Conservation (phyloP, 768 basidiomycete species). For the Tephrocybe rancida region DNA sequence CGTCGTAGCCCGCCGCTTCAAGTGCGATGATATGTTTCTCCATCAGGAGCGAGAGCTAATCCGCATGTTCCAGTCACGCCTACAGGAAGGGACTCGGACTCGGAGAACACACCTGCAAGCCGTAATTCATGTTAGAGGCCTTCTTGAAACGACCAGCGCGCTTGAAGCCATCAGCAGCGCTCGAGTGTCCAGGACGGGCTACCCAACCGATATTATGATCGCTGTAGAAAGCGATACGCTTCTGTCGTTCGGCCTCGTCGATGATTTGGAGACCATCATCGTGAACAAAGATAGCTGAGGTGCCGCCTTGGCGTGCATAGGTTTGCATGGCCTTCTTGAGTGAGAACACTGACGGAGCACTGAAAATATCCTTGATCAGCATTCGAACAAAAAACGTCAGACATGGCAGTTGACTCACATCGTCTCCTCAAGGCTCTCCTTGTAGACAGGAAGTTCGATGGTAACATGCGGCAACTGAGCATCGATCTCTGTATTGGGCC, state of each 20-base stretch:
- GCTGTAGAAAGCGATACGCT: constrained; percentile 73
- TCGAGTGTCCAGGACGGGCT: constrained; percentile 74
- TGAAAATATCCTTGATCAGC: constrained; percentile 29
- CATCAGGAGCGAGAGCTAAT: constrained; percentile 63
- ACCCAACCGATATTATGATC: constrained; percentile 83
- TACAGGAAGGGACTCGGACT: not conserved
- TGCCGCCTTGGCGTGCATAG: constrained; percentile 90
- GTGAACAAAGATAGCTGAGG: constrained; percentile 77
- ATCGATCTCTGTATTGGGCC: constrained; percentile 64
- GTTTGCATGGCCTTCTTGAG: constrained; percentile 87
- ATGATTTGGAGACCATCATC: constrained; percentile 83
- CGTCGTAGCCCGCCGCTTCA: constrained; percentile 39
- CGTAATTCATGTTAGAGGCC: constrained; percentile 89
- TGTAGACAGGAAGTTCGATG: constrained; percentile 87
- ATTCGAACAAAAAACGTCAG: constrained; percentile 6
- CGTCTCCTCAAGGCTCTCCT: constrained; percentile 79
- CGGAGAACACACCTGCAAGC: constrained; percentile 39
- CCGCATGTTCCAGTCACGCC: constrained; percentile 16
- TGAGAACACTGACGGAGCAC: constrained; percentile 74
- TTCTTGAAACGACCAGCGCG: constrained; percentile 92
- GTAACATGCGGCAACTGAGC: constrained; percentile 71
- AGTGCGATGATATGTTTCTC: constrained; percentile 52
- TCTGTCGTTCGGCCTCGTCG: constrained; percentile 59
- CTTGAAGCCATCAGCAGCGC: constrained; percentile 64
- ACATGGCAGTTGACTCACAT: constrained; percentile 54